phyloP scores from a whole-genome alignment of 2,329 filamentous ascomycete species.

The Pyrenochaeta sp. region DNA sequence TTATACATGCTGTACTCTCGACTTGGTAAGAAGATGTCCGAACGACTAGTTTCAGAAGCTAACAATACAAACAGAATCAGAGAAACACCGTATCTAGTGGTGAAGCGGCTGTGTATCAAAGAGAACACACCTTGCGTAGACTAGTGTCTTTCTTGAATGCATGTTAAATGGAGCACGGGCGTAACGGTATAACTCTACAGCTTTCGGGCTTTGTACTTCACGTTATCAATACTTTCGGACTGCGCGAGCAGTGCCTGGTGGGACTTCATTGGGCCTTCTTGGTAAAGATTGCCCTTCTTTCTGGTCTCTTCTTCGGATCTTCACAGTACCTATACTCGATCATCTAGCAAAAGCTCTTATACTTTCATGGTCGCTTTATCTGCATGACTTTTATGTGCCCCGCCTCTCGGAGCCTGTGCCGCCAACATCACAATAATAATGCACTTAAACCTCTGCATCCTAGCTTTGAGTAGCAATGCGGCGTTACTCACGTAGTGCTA shows the following conservation, averaged over 20 bases:
- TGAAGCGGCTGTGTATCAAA: constrained; percentile 7
- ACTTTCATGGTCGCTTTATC: not conserved
- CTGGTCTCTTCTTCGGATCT: constrained; percentile 4
- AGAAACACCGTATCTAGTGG: constrained; percentile 74
- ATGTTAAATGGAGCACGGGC: constrained; percentile 16
- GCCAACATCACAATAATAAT: too few species aligned
- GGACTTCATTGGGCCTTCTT: not conserved
- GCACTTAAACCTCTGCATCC: too few species aligned
- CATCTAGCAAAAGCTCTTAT: constrained; percentile 17
- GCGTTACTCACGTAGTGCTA: not conserved
- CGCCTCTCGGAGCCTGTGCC: too few species aligned
- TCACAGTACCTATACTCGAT: constrained; percentile 13
- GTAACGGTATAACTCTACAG: constrained; percentile 10
- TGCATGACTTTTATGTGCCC: too few species aligned
- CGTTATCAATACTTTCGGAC: constrained; percentile 3
- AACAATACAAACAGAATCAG: constrained; percentile 66
- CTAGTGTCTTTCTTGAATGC: constrained; percentile 6
- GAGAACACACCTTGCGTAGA: not conserved
- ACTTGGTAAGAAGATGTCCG: constrained; percentile 78
- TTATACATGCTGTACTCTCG: constrained; percentile 98
- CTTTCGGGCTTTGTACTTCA: constrained; percentile 9
- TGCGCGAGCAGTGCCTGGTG: not conserved
- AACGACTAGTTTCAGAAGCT: too few species aligned
- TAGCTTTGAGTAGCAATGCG: too few species aligned
- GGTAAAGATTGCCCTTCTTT: not conserved